phyloP scores from a whole-genome alignment of 805 yeast species.

The Ogataea chonburiensis region DNA sequence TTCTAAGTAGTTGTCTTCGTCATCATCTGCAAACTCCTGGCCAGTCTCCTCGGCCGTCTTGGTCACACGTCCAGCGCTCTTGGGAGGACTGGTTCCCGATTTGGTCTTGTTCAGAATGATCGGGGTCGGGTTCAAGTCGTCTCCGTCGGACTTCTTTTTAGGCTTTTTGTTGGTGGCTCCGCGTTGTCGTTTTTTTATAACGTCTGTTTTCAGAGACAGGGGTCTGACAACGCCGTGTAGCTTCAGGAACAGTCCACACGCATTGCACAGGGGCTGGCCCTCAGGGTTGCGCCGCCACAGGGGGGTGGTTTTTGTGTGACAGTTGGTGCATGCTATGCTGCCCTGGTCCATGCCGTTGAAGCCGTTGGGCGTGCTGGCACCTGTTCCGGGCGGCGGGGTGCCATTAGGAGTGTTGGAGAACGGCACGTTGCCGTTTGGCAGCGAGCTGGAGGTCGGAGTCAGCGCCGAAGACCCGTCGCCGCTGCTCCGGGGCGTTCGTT shows the following conservation, averaged over 20 bases:
- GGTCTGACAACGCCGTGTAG: slow-evolving; percentile 96
- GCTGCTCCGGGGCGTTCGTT: slow-evolving; percentile 12
- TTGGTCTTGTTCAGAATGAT: slow-evolving; percentile 25
- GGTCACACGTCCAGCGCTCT: slow-evolving; percentile 3
- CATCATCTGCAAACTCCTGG: slow-evolving; percentile 11
- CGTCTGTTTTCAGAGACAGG: slow-evolving; percentile 72
- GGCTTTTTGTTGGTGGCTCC: slow-evolving; percentile 34
- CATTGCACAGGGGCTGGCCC: slow-evolving; percentile 92
- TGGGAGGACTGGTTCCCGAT: slow-evolving; percentile 8
- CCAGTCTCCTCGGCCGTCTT: slow-evolving; percentile 7
- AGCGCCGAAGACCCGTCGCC: slow-evolving; percentile 16
- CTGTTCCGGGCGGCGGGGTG: slow-evolving; percentile 15
- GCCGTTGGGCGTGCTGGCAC: slow-evolving; percentile 9
- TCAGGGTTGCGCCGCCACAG: slow-evolving; percentile 92
- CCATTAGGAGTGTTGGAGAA: slow-evolving; percentile 11
- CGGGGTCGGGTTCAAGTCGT: slow-evolving; percentile 49
- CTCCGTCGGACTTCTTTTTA: slow-evolving; percentile 42
- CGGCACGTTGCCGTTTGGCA: slow-evolving; percentile 12
- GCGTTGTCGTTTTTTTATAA: slow-evolving; percentile 87
- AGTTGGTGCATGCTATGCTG: slow-evolving; percentile 65
- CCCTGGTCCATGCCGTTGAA: slow-evolving; percentile 17
- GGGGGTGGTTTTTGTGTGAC: slow-evolving; percentile 91
- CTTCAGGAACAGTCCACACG: slow-evolving; percentile 91
- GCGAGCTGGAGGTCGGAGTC: slow-evolving; percentile 16
- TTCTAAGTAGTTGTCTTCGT: slow-evolving; percentile 3